These are phyloP conservation scores for Exophiala bonariae DNA, from an alignment of 2,329 filamentous ascomycete genomes.

Conservation along the genomic window DNA sequence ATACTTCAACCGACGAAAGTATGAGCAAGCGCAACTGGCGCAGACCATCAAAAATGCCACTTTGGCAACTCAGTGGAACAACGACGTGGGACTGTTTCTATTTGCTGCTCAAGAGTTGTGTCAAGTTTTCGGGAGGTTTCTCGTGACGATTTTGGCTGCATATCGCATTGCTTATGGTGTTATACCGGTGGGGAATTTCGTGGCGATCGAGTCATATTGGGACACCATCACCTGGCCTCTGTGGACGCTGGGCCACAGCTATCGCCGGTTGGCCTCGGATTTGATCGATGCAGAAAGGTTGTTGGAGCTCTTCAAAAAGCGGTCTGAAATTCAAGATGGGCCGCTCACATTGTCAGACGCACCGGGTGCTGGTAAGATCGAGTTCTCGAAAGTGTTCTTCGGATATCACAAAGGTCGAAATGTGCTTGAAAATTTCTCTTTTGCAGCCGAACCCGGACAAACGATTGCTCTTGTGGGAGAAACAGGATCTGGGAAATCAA, in stretches of 20 bases:
- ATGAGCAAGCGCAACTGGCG: conserved; percentile 1
- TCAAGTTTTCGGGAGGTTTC: not conserved
- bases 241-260: not conserved
- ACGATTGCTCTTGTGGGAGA: conserved; percentile 57
- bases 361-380: not conserved
- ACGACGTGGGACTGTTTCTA: not conserved
- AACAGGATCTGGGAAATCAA: conserved; percentile 57
- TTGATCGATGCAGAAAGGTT: conserved; percentile 4
- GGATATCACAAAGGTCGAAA: conserved; percentile 31
- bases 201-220: conserved; percentile 6
- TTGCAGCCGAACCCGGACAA: conserved; percentile 48
- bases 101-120: conserved; percentile 2
- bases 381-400: conserved; percentile 1
- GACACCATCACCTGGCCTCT: conserved; percentile 5
- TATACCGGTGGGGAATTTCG: conserved; percentile 1
- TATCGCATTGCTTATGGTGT: not conserved
- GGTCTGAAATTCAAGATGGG: not conserved
- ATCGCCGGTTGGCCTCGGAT: conserved; percentile 1
- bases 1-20: not conserved
- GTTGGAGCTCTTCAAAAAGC: conserved; percentile 5
- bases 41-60: not conserved
- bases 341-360: not conserved
- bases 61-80: not conserved
- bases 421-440: conserved; percentile 47
- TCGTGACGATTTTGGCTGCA: not conserved